Conservation (phyloP, 2,329 filamentous ascomycete genomes). For the Colletotrichum sidae region DNA sequence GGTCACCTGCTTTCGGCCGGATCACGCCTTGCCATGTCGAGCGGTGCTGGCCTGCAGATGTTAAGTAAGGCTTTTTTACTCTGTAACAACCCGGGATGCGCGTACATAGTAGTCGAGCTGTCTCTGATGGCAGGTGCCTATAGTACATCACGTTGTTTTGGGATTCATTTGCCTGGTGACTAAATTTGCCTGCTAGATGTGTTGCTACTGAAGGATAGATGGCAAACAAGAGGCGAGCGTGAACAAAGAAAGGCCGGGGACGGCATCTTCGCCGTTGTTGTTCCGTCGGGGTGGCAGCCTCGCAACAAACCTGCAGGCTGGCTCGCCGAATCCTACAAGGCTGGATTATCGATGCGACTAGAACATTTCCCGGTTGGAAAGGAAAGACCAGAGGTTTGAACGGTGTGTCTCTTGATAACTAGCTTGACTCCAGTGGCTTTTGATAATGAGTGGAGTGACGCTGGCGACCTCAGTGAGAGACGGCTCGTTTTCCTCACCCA, state of each 20-base stretch:
- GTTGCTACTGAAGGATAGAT: no score
- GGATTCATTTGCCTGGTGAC: conserved; percentile 8
- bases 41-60: not conserved
- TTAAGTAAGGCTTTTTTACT: not conserved
- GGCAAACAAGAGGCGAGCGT: no score
- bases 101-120: not conserved
- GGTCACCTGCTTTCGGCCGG: conserved; percentile 15
- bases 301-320: not conserved
- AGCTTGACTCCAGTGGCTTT: not conserved
- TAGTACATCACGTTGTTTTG: not conserved
- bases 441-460: conserved; percentile 23
- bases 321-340: conserved; percentile 25
- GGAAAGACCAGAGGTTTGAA: conserved; percentile 6
- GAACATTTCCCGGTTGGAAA: conserved; percentile 18
- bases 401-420: conserved; percentile 28
- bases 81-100: conserved; percentile 14
- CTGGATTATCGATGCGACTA: conserved; percentile 18
- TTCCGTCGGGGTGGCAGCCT: no score
- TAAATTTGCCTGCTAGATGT: not conserved
- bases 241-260: no score
- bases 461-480: no score
- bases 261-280: no score
- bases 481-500: no score
- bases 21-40: conserved; percentile 10
- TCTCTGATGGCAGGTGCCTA: not conserved